Evolutionary conservation across 768 basidiomycete species (phyloP).

Genomic region (Boletus rufocinnamomeus): DNA sequence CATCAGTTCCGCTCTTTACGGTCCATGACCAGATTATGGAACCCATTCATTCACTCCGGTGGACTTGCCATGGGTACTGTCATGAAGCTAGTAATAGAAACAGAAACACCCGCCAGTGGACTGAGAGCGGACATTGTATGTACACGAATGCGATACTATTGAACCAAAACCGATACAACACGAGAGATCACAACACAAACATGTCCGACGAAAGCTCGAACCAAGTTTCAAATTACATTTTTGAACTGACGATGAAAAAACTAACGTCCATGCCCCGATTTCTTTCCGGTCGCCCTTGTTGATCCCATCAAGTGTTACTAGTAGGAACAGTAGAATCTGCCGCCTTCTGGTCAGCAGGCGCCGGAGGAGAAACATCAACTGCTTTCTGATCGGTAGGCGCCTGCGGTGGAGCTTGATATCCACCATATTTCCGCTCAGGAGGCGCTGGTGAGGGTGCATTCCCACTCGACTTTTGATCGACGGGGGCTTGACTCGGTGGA

Average conservation of each 20-base stretch:
- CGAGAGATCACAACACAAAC: background rate
- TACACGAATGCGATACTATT: background rate
- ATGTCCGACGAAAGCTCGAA: background rate
- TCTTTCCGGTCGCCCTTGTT: background rate
- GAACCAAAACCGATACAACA: background rate
- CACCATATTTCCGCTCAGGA: background rate
- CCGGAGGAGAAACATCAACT: background rate
- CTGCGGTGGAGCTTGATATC: background rate
- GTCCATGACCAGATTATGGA: background rate
- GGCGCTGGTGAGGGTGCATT: constrained; percentile 1
- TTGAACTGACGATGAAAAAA: background rate
- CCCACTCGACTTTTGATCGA: constrained; percentile 8
- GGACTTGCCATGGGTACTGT: background rate
- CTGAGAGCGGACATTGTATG: background rate
- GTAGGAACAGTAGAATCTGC: background rate
- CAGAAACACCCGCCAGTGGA: no score
- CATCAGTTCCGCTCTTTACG: background rate
- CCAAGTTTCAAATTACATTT: background rate
- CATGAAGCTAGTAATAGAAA: background rate
- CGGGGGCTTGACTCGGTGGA: constrained; percentile 1
- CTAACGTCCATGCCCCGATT: background rate
- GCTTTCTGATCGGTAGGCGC: constrained; percentile 9
- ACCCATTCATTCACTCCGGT: background rate
- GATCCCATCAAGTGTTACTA: background rate
- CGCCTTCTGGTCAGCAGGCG: constrained; percentile 7